phyloP scores from a whole-genome alignment of 1,284 basidiomycete species.

The Tetrapyrgos nigripes region DNA sequence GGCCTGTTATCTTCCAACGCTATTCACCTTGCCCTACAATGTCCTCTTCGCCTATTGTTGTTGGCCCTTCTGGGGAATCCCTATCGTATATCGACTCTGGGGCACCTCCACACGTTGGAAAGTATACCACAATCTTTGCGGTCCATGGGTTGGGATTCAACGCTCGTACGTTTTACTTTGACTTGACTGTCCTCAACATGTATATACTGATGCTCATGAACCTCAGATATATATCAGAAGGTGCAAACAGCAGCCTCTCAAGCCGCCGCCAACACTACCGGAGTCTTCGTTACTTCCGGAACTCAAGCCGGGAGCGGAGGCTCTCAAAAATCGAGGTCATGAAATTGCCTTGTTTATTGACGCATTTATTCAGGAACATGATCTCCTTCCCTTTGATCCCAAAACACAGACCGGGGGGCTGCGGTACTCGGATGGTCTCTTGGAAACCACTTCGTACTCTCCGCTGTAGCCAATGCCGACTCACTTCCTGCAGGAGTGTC shows the following conservation, averaged over 20 bases:
- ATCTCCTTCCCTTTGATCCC: slow-evolving; percentile 33
- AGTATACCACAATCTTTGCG: slow-evolving; percentile 29
- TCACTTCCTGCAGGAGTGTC: slow-evolving; percentile 25
- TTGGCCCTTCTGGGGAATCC: no score
- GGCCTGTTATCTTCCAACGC: no score
- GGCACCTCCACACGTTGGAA: slow-evolving; percentile 17
- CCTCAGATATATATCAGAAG: slow-evolving; percentile 22
- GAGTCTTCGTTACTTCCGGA: slow-evolving; percentile 28
- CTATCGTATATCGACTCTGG: slow-evolving; percentile 31
- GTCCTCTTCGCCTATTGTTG: no score
- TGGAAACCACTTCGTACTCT: slow-evolving; percentile 30
- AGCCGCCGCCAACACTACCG: no score
- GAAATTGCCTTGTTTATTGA: slow-evolving; percentile 41
- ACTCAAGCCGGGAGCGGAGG: slow-evolving; percentile 16
- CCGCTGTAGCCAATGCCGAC: slow-evolving; percentile 33
- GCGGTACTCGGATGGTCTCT: slow-evolving; percentile 45
- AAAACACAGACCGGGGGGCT: slow-evolving; percentile 37
- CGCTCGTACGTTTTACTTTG: slow-evolving; percentile 17
- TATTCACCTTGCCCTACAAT: no score
- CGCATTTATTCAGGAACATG: slow-evolving; percentile 32
- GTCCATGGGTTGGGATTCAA: slow-evolving; percentile 43
- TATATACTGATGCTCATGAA: no score
- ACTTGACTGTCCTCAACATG: not conserved
- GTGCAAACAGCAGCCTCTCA: slow-evolving; percentile 19
- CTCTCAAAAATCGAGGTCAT: no score